phyloP scores from a whole-genome alignment of 1,284 basidiomycete species.

The Ceratorhiza oryzae-sativae region DNA sequence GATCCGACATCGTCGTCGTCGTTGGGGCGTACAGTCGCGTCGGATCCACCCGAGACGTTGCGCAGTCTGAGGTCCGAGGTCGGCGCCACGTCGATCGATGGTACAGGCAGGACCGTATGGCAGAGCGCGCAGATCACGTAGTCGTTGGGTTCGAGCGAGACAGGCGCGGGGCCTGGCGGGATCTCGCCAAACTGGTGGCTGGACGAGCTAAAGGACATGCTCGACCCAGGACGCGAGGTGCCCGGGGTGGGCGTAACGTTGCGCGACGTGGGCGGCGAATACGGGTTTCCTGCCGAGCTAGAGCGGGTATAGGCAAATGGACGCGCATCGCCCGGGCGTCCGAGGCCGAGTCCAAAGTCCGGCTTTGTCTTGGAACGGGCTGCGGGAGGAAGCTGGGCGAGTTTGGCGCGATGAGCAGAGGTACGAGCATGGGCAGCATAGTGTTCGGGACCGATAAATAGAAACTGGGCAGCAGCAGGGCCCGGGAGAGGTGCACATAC shows the following conservation, averaged over 20 bases:
- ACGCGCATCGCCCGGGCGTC: not conserved
- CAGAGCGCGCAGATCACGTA: slow-evolving; percentile 35
- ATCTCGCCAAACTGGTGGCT: not conserved
- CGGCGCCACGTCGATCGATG: slow-evolving; percentile 1
- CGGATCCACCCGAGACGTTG: slow-evolving; percentile 11
- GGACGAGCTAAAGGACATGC: slow-evolving; percentile 7
- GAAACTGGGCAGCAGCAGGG: slow-evolving; percentile 1
- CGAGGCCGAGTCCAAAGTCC: slow-evolving; percentile 7
- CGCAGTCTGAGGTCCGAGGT: not conserved
- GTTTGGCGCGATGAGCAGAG: slow-evolving; percentile 29
- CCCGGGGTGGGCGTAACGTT: slow-evolving; percentile 16
- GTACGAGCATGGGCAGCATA: slow-evolving; percentile 31
- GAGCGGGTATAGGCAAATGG: not conserved
- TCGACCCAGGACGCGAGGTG: slow-evolving; percentile 14
- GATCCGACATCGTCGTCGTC: slow-evolving; percentile 14
- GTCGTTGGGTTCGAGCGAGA: not conserved
- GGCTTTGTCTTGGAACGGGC: slow-evolving; percentile 4
- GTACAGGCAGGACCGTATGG: slow-evolving; percentile 21
- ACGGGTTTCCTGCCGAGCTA: not conserved
- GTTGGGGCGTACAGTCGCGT: slow-evolving; percentile 1
- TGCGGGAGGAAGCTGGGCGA: not conserved
- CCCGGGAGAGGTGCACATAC: slow-evolving; percentile 15
- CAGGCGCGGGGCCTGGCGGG: slow-evolving; percentile 1
- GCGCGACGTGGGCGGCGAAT: slow-evolving; percentile 6
- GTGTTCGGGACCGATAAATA: slow-evolving; percentile 32